These are phyloP conservation scores for Solanum chacoense DNA, from an alignment of 305 asterid species.

Conservation along the genomic window DNA sequence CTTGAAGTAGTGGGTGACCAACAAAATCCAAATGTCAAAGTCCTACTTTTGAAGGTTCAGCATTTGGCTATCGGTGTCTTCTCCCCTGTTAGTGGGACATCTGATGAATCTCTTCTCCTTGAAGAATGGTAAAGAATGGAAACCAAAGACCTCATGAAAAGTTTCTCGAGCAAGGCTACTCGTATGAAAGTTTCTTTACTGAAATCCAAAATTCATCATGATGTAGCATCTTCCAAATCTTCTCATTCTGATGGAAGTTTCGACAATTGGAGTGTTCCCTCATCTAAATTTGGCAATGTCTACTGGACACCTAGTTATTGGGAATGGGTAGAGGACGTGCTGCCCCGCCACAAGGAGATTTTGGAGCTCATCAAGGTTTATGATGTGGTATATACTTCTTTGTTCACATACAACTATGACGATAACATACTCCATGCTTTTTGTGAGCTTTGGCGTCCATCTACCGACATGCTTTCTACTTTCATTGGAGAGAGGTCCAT, in stretches of 20 bases:
- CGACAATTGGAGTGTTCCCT: background rate
- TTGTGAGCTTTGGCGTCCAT: background rate
- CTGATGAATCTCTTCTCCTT: background rate
- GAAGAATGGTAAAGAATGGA: background rate
- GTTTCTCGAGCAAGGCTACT: background rate
- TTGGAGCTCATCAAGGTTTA: background rate
- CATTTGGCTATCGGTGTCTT: background rate
- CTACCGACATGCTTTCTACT: background rate
- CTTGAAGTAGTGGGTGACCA: background rate
- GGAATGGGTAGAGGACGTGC: background rate
- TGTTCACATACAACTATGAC: background rate
- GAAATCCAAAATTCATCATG: background rate
- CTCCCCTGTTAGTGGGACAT: background rate
- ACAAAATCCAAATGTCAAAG: no score
- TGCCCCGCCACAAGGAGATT: background rate
- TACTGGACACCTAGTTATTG: background rate
- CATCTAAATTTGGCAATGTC: background rate
- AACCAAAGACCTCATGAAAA: background rate
- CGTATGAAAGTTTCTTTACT: background rate
- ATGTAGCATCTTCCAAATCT: background rate
- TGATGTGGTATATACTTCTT: background rate
- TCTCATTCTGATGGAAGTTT: background rate
- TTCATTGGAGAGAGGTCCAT: background rate
- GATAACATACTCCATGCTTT: background rate
- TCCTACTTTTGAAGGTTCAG: background rate